Evolutionary conservation across 257 asterid species (phyloP).

Genomic region (Nicotiana obtusifolia): DNA sequence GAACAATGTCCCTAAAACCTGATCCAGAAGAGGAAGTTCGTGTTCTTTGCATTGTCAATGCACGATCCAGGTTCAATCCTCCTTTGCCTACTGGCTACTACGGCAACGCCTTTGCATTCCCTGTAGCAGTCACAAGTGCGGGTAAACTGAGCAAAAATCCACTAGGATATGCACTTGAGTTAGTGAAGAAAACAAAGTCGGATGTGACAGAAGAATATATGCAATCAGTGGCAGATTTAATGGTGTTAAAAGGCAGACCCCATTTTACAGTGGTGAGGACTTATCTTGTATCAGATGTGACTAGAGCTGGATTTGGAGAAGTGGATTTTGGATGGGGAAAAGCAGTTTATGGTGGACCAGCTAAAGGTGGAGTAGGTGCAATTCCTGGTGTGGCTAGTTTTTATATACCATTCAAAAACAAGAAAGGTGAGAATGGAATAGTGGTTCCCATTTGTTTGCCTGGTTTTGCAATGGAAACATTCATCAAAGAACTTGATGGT

Average conservation of each 20-base stretch:
- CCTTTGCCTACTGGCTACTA: slow-evolving; percentile 28
- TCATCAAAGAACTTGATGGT: slow-evolving; percentile 34
- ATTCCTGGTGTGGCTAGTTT: slow-evolving; percentile 48
- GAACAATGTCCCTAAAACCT: slow-evolving; percentile 20
- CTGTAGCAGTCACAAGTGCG: slow-evolving; percentile 29
- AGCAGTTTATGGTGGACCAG: slow-evolving; percentile 48
- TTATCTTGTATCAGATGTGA: slow-evolving; percentile 45
- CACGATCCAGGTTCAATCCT: slow-evolving; percentile 17
- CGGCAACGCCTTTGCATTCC: slow-evolving; percentile 32
- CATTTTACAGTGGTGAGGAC: slow-evolving; percentile 27
- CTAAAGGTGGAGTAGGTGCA: slow-evolving; percentile 49
- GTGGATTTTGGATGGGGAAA: slow-evolving; percentile 72
- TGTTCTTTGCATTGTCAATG: slow-evolving; percentile 18
- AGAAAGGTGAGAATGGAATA: slow-evolving; percentile 47
- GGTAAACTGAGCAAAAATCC: slow-evolving; percentile 20
- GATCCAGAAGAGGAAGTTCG: slow-evolving; percentile 32
- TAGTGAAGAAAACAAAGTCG: slow-evolving; percentile 23
- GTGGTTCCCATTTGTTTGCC: slow-evolving; percentile 52
- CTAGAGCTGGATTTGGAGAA: slow-evolving; percentile 35
- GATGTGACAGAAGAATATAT: slow-evolving; percentile 27
- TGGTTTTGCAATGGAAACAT: slow-evolving; percentile 45
- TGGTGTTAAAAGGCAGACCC: slow-evolving; percentile 32
- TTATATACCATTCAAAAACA: slow-evolving; percentile 33
- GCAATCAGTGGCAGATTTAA: slow-evolving; percentile 29
- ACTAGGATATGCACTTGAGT: slow-evolving; percentile 23